phyloP scores from a whole-genome alignment of 305 asterid genomes.

The Salvia sclarea region DNA sequence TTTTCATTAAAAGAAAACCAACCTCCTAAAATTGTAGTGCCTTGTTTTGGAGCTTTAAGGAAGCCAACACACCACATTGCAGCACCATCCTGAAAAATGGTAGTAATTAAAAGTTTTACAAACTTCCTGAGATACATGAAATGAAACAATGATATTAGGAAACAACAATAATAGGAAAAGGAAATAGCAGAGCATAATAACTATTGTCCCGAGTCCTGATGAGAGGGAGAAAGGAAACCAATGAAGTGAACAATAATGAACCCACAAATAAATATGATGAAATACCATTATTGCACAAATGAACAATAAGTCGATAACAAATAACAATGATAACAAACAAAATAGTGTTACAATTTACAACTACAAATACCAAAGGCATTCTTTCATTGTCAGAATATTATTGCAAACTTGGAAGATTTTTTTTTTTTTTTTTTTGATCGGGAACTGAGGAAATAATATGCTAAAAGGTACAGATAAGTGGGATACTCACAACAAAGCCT shows the following conservation, averaged over 20 bases:
- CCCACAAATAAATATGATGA: no score
- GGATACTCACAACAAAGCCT: constrained; percentile 67
- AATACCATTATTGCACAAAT: no score
- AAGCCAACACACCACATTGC: constrained; percentile 92
- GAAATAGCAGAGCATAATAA: background rate
- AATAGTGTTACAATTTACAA: background rate
- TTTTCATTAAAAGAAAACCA: constrained; percentile 28
- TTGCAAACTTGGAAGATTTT: no score
- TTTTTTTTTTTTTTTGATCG: no score
- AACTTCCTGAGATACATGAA: background rate
- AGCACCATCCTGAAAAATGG: constrained; percentile 66
- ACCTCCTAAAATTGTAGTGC: constrained; percentile 91
- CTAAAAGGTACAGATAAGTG: constrained; percentile 10
- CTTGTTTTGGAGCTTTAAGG: constrained; percentile 55
- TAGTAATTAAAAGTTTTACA: background rate
- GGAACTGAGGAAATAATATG: constrained; percentile 18
- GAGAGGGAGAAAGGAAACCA: background rate
- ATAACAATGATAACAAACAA: background rate
- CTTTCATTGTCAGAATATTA: background rate
- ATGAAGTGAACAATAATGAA: background rate
- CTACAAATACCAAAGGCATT: background rate
- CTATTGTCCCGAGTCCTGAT: background rate
- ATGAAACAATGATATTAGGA: background rate
- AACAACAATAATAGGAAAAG: background rate
- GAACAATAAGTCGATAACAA: no score